Base-by-base conservation (phyloP, 805 yeast species). In the Kodamaea leandrae region DNA sequence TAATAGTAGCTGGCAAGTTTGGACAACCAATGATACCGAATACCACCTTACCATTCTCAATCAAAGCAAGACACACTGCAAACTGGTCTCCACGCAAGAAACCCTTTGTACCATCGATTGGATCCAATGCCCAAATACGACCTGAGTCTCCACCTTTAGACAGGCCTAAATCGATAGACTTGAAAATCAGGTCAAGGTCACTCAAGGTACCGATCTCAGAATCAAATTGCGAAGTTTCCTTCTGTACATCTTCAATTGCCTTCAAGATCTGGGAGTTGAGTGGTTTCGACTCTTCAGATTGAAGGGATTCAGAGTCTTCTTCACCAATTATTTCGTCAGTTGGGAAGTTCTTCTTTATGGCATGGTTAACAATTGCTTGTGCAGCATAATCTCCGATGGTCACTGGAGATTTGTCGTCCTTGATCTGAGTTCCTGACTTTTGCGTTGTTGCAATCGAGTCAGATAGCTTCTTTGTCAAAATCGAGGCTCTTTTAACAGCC, bases 11-110 rank as follows among this genome's bases (percentile, higher is more conserved):
- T 2, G 83, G 81, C 44, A 95, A 68, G 59, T 93, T 93, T 23
- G 99, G 99, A 63, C 98, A 91, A 1, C 98, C 99, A 61, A 93
- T 86, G 18, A 86, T 95, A 37, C 99, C 99, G 36, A 93, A 73
- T 46, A 83, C 81, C 1, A 88, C 95, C 37, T 77, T 71, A 10
- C 96, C 95, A 55, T 90, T 84, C 21, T 81, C 95, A 35, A 93
- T 82, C 50, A 93, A 67, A 0, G 96, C 97, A 33, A 93, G 69
- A 58, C 99, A 93, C 1, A 93, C 95, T 2, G 99, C 97, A 62
- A 88, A 93, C 59, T 93, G 99, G 49, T 90, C 97, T 35, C 96
- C 95, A 57, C 99, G 75, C 41, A 93, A 68, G 59, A 93, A 93
- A 0, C 99, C 99, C 60, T 69, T 93, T 15, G 99, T 93, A 6